phyloP scores from a whole-genome alignment of 805 yeast species.

The Alloascoidea hylecoeti region DNA sequence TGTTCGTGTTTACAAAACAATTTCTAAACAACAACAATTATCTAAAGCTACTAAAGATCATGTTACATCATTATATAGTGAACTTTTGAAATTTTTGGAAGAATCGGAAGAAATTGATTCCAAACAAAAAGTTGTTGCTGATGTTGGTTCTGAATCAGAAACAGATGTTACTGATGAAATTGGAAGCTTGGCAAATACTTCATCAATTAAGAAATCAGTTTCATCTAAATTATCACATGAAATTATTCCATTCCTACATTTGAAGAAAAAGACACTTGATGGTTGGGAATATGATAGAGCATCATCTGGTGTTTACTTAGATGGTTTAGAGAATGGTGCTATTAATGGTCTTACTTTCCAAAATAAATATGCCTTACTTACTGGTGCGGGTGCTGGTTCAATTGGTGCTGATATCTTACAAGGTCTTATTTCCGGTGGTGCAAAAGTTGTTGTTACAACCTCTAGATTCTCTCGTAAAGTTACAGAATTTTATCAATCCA shows the following conservation, averaged over 20 bases:
- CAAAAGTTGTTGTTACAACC: constrained; percentile 91
- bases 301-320: constrained; percentile 66
- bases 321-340: constrained; percentile 88
- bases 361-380: constrained; percentile 78
- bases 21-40: constrained; percentile 52
- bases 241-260: constrained; percentile 89
- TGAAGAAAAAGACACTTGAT: constrained; percentile 59
- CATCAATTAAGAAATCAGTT: constrained; percentile 59
- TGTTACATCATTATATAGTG: constrained; percentile 57
- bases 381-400: constrained; percentile 99
- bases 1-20: constrained; percentile 68
- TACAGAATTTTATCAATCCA: constrained; percentile 88
- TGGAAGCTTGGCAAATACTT: constrained; percentile 66
- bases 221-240: constrained; percentile 63
- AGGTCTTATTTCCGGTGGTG: constrained; percentile 96
- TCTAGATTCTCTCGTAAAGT: constrained; percentile 89
- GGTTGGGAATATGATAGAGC: constrained; percentile 84
- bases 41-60: constrained; percentile 55
- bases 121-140: constrained; percentile 39
- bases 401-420: constrained; percentile 95
- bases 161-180: constrained; percentile 57
- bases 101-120: constrained; percentile 59
- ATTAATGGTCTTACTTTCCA: constrained; percentile 85
- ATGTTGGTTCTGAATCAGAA: constrained; percentile 35
- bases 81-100: constrained; percentile 55